These are phyloP conservation scores for Fagus sylvatica DNA, from an alignment of 306 rosid genomes.

Conservation along the genomic window DNA sequence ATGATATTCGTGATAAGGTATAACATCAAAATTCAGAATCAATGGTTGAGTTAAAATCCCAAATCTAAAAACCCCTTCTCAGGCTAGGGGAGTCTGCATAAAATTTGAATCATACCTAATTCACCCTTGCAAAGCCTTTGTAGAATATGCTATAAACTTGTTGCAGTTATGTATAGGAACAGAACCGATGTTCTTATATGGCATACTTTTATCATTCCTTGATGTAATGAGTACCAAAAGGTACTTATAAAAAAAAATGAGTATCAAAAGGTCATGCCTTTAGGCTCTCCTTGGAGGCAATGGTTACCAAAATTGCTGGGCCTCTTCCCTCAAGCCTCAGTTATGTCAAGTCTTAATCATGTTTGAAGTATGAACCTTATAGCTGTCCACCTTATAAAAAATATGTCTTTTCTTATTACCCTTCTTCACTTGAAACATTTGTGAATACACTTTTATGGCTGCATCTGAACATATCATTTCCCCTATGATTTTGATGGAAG, in stretches of 20 bases:
- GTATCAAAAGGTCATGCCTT: neutral
- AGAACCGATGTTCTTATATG: neutral
- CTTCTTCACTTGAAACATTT: neutral
- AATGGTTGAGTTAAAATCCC: neutral
- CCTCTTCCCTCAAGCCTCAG: neutral
- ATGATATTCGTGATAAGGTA: constrained; percentile 4
- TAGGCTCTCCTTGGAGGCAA: neutral
- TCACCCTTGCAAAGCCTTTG: neutral
- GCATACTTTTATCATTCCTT: neutral
- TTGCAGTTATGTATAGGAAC: neutral
- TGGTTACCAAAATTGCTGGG: neutral
- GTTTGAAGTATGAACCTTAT: neutral
- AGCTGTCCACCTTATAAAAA: neutral
- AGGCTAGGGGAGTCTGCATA: neutral
- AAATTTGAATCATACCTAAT: neutral
- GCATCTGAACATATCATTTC: neutral
- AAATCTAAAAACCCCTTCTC: neutral
- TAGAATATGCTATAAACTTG: neutral
- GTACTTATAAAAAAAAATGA: too few relatives aligned
- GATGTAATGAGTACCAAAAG: neutral
- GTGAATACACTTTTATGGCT: neutral
- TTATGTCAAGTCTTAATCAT: neutral
- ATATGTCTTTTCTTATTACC: neutral
- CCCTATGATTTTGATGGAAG: neutral
- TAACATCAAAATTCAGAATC: neutral